Percentiles rank a stretch among this genome's conserved stretches.
phyloP scores from a whole-genome alignment of 2,329 filamentous ascomycete species.

The Xylaria sp. region DNA sequence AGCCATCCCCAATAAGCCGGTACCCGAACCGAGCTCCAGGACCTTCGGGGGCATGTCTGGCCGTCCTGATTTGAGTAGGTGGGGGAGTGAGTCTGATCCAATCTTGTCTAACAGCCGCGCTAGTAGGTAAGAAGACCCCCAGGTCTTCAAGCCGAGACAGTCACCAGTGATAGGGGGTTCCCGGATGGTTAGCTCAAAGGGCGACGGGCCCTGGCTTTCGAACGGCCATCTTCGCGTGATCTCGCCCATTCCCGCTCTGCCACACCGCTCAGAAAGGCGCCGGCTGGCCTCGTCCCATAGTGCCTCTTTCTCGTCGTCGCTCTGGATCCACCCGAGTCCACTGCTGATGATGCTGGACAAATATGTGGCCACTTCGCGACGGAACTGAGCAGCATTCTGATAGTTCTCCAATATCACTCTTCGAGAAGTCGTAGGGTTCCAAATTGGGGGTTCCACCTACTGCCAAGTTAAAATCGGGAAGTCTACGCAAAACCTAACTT shows the following conservation, averaged over 20 bases:
- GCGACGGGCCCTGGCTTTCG: slow-evolving; percentile 37
- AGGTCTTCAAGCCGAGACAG: slow-evolving; percentile 90
- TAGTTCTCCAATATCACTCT: slow-evolving; percentile 47
- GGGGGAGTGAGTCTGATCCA: slow-evolving; percentile 46
- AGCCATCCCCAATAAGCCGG: slow-evolving; percentile 85
- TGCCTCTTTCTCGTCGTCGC: slow-evolving; percentile 66
- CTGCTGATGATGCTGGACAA: slow-evolving; percentile 71
- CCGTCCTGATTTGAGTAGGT: slow-evolving; percentile 45
- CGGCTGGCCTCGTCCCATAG: slow-evolving; percentile 80
- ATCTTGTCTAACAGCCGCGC: slow-evolving; percentile 68
- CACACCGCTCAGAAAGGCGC: slow-evolving; percentile 83
- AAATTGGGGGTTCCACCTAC: slow-evolving; percentile 65
- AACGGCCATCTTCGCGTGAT: slow-evolving; percentile 60
- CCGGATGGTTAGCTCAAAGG: slow-evolving; percentile 70
- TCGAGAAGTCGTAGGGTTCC: slow-evolving; percentile 55
- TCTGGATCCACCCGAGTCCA: slow-evolving; percentile 67
- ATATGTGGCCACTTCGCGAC: slow-evolving; percentile 63
- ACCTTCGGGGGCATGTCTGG: slow-evolving; percentile 40
- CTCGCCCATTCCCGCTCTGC: slow-evolving; percentile 68
- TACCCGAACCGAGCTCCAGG: slow-evolving; percentile 87
- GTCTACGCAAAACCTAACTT: not conserved
- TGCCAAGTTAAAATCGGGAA: slow-evolving; percentile 4
- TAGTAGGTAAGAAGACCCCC: slow-evolving; percentile 88
- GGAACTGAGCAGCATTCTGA: slow-evolving; percentile 46
- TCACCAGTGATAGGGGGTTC: slow-evolving; percentile 90